A percentile compares a stretch with the other conserved stretches of the same genome.
phyloP scores from a whole-genome alignment of 192 early-diverging fungal genomes.

The Chytriomyces hyalinus region DNA sequence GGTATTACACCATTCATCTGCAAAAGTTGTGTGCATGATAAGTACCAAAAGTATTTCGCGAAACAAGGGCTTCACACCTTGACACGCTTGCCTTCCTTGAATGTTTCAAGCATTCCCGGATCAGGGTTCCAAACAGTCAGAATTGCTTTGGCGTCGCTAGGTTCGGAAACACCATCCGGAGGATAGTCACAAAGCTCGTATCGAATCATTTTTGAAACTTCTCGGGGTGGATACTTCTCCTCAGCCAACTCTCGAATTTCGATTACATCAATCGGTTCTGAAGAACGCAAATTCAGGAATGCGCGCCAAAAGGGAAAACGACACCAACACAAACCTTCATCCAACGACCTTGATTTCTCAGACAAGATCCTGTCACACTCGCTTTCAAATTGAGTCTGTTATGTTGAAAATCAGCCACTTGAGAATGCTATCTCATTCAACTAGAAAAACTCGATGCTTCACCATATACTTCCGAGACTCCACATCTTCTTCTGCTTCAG shows the following conservation, averaged over 20 bases:
- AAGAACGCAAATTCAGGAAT: not conserved
- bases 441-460: not conserved
- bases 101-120: constrained; percentile 36
- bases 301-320: not conserved
- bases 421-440: not conserved
- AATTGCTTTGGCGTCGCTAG: not conserved
- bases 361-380: not conserved
- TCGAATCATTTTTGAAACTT: constrained; percentile 12
- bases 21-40: constrained; percentile 21
- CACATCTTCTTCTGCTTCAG: constrained; percentile 59
- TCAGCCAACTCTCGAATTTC: constrained; percentile 2
- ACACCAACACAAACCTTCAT: no score
- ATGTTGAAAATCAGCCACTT: not conserved
- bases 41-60: constrained; percentile 9
- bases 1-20: constrained; percentile 24
- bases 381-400: not conserved
- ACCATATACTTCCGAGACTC: constrained; percentile 18
- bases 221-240: constrained; percentile 9
- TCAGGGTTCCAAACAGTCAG: constrained; percentile 58
- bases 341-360: not conserved
- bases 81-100: constrained; percentile 64
- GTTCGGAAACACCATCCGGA: not conserved
- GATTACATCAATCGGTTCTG: not conserved
- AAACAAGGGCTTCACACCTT: constrained; percentile 42
- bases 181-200: constrained; percentile 27